These are phyloP conservation scores for Venturia effusa DNA, from an alignment of 2,329 filamentous ascomycete species.

Conservation along the genomic window DNA sequence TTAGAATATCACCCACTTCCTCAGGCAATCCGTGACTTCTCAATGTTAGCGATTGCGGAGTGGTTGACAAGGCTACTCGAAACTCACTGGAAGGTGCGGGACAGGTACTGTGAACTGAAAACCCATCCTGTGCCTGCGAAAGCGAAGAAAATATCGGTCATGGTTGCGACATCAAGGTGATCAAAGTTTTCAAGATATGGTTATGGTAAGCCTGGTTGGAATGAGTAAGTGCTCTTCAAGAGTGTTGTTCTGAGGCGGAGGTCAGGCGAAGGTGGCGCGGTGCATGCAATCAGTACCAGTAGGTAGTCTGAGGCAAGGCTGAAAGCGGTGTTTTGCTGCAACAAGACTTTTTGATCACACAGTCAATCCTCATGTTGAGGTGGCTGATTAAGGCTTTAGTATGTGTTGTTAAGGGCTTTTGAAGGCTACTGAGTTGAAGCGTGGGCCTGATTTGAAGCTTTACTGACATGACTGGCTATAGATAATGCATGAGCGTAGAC, in stretches of 20 bases:
- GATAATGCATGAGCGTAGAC: no score
- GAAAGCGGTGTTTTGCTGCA: neutral
- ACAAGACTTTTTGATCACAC: neutral
- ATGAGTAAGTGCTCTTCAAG: neutral
- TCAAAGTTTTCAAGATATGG: no score
- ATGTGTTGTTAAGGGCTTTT: neutral
- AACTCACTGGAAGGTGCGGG: neutral
- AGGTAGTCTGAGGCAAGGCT: neutral
- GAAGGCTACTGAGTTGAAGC: neutral
- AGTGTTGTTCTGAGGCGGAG: neutral
- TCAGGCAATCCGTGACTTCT: neutral
- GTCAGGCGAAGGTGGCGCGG: neutral
- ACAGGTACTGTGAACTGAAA: neutral
- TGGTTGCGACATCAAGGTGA: neutral
- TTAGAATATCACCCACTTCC: neutral
- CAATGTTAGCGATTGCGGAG: neutral
- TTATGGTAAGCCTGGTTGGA: neutral
- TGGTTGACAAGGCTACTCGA: neutral
- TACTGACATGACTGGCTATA: neutral
- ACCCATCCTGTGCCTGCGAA: neutral
- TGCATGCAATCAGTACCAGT: neutral
- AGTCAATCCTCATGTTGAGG: neutral
- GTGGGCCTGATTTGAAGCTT: neutral
- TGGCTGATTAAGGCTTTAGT: neutral
- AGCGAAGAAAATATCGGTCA: neutral